A percentile compares a stretch with the other conserved stretches of the same genome.
phyloP scores from a whole-genome alignment of 2,329 filamentous ascomycete species.

The Aquanectria penicillioides region DNA sequence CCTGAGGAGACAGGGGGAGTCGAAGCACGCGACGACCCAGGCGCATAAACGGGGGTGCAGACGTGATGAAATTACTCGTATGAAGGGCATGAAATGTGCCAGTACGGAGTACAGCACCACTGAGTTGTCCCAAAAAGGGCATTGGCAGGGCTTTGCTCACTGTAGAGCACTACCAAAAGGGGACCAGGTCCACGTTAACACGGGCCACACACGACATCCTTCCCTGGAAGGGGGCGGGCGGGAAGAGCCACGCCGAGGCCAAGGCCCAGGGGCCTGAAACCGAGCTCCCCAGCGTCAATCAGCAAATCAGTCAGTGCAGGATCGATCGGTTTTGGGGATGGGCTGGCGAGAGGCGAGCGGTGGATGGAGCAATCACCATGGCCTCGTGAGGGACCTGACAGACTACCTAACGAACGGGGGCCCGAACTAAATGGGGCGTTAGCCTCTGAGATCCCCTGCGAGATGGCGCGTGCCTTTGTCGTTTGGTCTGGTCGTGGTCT shows the following conservation, averaged over 20 bases:
- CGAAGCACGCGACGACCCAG: background rate
- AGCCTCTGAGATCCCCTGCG: background rate
- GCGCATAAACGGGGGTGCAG: too few species aligned
- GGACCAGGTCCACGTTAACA: too few species aligned
- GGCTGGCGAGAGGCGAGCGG: background rate
- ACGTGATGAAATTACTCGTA: background rate
- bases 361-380: too few species aligned
- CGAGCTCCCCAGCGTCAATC: background rate
- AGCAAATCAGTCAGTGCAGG: slow-evolving; percentile 3
- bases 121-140: too few species aligned
- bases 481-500: background rate
- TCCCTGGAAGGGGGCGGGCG: too few species aligned
- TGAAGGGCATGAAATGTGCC: background rate
- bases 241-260: too few species aligned
- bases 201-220: too few species aligned
- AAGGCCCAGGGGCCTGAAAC: too few species aligned
- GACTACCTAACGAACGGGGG: background rate
- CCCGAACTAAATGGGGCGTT: background rate
- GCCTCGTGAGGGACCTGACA: background rate
- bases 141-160: too few species aligned
- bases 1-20: background rate
- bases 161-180: too few species aligned
- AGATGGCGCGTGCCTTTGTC: slow-evolving; percentile 22
- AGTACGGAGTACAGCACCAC: too few species aligned
- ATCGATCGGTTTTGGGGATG: slow-evolving; percentile 8